phyloP scores from a whole-genome alignment of 139 green algal species.

The Coelastrella sp. region DNA sequence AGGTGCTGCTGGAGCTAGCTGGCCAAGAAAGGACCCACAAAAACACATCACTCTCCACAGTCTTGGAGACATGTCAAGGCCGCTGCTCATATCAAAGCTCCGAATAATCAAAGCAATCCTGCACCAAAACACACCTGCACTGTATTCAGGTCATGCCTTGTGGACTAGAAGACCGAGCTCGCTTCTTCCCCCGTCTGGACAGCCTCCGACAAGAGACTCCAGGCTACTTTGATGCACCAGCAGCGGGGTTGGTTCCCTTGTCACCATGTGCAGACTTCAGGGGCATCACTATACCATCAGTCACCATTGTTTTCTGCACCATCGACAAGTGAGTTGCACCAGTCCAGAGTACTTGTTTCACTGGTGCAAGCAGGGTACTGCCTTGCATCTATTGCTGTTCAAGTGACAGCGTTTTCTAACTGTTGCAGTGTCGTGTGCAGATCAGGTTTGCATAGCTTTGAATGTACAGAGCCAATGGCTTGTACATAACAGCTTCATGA shows the following conservation, averaged over 20 bases:
- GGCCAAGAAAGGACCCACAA: too few relatives aligned
- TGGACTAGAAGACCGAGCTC: constrained; percentile 70
- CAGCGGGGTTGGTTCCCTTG: constrained; percentile 47
- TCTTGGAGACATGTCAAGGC: too few relatives aligned
- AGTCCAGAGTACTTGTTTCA: not conserved
- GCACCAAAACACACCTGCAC: too few relatives aligned
- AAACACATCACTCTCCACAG: too few relatives aligned
- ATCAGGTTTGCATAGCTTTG: not conserved
- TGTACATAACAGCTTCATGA: not conserved
- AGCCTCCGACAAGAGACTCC: constrained; percentile 53
- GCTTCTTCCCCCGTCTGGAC: constrained; percentile 55
- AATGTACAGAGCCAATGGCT: too few relatives aligned
- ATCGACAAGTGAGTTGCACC: constrained; percentile 54
- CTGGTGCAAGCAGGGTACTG: not conserved
- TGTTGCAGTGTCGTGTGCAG: too few relatives aligned
- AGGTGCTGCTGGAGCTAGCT: too few relatives aligned
- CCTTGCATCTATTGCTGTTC: not conserved
- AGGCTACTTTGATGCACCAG: constrained; percentile 73
- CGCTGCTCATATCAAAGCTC: too few relatives aligned
- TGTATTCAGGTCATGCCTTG: constrained; percentile 46
- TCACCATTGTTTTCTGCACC: constrained; percentile 72
- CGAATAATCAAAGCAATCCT: too few relatives aligned
- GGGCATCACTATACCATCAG: constrained; percentile 19
- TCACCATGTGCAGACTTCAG: not conserved
- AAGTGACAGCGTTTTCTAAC: too few relatives aligned